Conservation (phyloP, 2,329 filamentous ascomycete species). For the Pseudonectria buxi region DNA sequence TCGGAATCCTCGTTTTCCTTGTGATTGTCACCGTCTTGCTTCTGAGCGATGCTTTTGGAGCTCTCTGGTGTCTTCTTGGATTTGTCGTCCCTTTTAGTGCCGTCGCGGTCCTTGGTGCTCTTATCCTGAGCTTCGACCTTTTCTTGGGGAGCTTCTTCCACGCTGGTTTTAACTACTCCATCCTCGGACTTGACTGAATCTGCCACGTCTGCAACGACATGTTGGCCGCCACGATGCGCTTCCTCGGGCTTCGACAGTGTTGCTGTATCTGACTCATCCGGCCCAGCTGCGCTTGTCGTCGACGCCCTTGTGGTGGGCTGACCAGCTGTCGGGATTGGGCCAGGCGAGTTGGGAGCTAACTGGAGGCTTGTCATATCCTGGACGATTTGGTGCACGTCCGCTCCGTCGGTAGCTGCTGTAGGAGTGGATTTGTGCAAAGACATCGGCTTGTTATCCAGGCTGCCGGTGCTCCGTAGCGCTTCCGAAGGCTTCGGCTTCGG, state of each 20-base stretch:
- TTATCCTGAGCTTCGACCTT: slow-evolving; percentile 1
- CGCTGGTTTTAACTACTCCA: slow-evolving; percentile 6
- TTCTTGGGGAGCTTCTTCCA: background rate
- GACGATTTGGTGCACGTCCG: slow-evolving; percentile 19
- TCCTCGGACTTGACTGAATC: slow-evolving; percentile 1
- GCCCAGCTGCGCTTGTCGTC: slow-evolving; percentile 11
- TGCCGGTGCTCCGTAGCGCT: slow-evolving; percentile 6
- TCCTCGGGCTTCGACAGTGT: slow-evolving; percentile 11
- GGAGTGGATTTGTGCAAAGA: background rate
- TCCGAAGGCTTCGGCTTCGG: slow-evolving; percentile 7
- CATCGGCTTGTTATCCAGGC: slow-evolving; percentile 1
- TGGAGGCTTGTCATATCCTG: slow-evolving; percentile 26
- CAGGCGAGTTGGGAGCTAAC: slow-evolving; percentile 21
- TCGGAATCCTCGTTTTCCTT: background rate
- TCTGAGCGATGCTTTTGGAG: background rate
- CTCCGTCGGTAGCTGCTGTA: slow-evolving; percentile 13
- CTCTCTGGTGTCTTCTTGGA: no score
- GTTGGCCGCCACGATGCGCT: slow-evolving; percentile 4
- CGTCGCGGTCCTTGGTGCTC: no score
- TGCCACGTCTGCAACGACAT: background rate
- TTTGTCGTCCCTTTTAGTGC: no score
- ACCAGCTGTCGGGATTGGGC: slow-evolving; percentile 8
- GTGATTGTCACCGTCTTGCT: background rate
- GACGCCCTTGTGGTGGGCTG: slow-evolving; percentile 15
- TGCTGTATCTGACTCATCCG: slow-evolving; percentile 9